These are phyloP conservation scores for Penicillium paxilli DNA, from an alignment of 495 filamentous ascomycete genomes.

Conservation along the genomic window DNA sequence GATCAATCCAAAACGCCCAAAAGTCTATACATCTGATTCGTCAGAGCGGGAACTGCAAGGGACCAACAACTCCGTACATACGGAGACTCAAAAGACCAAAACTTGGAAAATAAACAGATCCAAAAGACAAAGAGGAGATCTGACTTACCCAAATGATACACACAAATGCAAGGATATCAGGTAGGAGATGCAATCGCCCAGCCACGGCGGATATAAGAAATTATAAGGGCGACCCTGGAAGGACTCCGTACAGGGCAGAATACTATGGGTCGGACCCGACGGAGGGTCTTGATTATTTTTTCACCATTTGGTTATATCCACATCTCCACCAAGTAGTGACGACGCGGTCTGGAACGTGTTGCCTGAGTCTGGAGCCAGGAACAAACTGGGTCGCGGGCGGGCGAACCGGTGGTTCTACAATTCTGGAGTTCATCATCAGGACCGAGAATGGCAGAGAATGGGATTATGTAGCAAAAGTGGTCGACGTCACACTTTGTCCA, in stretches of 20 bases:
- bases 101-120: not conserved
- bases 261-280: constrained; percentile 6
- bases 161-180: constrained; percentile 11
- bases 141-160: not conserved
- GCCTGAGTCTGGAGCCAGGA: constrained; percentile 18
- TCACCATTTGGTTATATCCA: constrained; percentile 7
- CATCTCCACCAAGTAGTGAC: constrained; percentile 13
- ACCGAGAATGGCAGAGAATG: constrained; percentile 16
- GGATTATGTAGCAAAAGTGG: constrained; percentile 15
- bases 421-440: constrained; percentile 5
- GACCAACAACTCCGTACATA: not conserved
- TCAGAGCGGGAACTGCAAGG: constrained; percentile 21
- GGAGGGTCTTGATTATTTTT: constrained; percentile 13
- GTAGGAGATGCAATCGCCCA: constrained; percentile 10
- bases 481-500: constrained; percentile 18
- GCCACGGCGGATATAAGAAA: not conserved
- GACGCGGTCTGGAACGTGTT: constrained; percentile 20
- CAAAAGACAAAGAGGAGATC: not conserved
- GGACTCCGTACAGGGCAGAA: not conserved
- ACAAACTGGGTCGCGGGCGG: constrained; percentile 18
- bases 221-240: not conserved
- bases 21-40: constrained; percentile 21
- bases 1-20: constrained; percentile 14
- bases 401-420: constrained; percentile 19
- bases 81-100: not conserved